Base-by-base conservation (phyloP, 2,329 filamentous ascomycete genomes). In the Arachnomyces sp. region DNA sequence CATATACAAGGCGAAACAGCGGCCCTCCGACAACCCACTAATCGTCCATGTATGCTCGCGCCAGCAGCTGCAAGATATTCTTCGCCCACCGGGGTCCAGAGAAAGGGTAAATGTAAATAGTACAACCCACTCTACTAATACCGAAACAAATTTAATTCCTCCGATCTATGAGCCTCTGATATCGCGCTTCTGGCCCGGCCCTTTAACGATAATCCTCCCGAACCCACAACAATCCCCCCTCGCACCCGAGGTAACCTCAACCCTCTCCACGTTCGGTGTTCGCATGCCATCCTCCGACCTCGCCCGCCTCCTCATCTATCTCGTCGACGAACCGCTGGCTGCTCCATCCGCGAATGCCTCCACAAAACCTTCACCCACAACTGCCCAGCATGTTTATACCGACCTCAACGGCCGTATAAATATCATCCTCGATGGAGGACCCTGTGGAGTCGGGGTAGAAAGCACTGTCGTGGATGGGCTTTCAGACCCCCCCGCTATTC, bases 391-490 rank as follows among this genome's bases (percentile, higher is more conserved):
- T 61, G 92, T 98, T 9, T 72, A 79, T 15, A 81, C 94, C 46
- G 92, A 98, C 58, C 69, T 98, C 8, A 63, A 81, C 29, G 87
- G 87, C 0, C 77, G 82, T 36, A 93, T 98, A 48, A 79, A 84
- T 52, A 70, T 90, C 4, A 92, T 98, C 42, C 68, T 98, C 0
- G 90, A 98, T 50, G 92, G 90, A 2, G 92, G 92, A 0, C 66
- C 80, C 0, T 96, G 89, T 54, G 73, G 75, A 14, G 87, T 98
- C 8, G 92, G 92, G 1, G 88, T 98, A 1, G 92, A 98, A 65
- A 95, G 88, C 58, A 98, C 92, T 0, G 92, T 98, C 1, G 88
- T 98, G 1, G 92, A 96, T 55, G 92, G 92, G 0, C 67, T 96
- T 11, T 86, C 79, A 43, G 65, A 75, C 35, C 89, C 90, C 5